Evolutionary conservation across 495 filamentous ascomycete species (phyloP), one percentile per base, ranked within the genome.

Genomic region (Penicillium diatomitis): DNA sequence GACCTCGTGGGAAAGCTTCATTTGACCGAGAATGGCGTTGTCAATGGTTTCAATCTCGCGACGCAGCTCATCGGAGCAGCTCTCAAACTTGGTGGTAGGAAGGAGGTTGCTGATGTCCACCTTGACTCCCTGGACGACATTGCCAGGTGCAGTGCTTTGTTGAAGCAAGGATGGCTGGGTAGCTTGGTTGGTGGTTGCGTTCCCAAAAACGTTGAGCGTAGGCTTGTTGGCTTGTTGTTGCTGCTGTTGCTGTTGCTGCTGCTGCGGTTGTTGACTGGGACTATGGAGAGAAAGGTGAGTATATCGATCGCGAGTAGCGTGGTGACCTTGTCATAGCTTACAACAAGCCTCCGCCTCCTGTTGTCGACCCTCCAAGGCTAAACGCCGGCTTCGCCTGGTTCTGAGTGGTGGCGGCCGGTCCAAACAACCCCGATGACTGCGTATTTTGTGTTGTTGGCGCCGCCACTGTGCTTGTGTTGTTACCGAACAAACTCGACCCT

Each of bases 21-120:
- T 88, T 57, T 89, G 85, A 44, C 74, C 70, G 32, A 83, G 73
- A 50, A 95, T 86, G 58, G 78, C 75, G 12, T 76, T 73, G 62
- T 98, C 91, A 51, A 95, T 79, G 8, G 62, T 60, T 44, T 85
- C 79, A 38, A 98, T 84, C 40, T 85, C 63, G 41, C 78, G 77
- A 53, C 95, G 87, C n/a, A 96, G 70, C 34, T 85, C 78, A 54
- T 90, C 85, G 38, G 87, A 79, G 36, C 94, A 82, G 69, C 95
- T 91, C 62, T 84, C 83, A 70, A 89, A 96, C 47, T 92, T 85
- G 6, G 92, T 96, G 0, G 89, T 96, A 4, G 85, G 79, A 8
- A 86, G 77, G 27, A 96, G 72, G 59, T 87, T 83, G 62, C 75
- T 78, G 31, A 86, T 61, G 65, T 90, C 85, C 34, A 95, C 82